phyloP scores from a whole-genome alignment of 2,329 filamentous ascomycete species.

The Cladosporium sp. region DNA sequence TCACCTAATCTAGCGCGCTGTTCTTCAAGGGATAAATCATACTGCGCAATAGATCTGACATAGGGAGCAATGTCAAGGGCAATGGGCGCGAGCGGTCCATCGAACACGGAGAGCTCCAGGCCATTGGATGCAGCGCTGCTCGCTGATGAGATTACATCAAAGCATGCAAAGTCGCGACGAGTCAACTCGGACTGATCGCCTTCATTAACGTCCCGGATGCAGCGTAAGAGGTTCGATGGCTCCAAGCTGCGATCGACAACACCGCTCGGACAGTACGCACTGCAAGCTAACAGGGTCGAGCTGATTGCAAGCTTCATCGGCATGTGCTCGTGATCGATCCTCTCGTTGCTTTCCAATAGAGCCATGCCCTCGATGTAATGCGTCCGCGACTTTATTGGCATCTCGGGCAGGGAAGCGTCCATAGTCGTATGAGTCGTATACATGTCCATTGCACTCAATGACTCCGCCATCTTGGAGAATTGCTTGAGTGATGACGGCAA shows the following conservation, averaged over 20 bases:
- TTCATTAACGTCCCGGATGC: conserved; percentile 26
- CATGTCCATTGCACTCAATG: conserved; percentile 68
- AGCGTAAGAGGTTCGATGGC: not conserved
- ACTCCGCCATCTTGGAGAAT: conserved; percentile 58
- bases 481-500: conserved; percentile 45
- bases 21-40: conserved; percentile 70
- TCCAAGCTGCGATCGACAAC: not conserved
- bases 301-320: conserved; percentile 25
- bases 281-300: not conserved
- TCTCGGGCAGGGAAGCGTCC: conserved; percentile 65
- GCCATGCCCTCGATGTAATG: conserved; percentile 58
- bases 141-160: conserved; percentile 54
- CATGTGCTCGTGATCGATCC: conserved; percentile 48
- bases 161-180: conserved; percentile 48
- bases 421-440: conserved; percentile 56
- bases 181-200: conserved; percentile 28
- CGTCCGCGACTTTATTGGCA: conserved; percentile 55
- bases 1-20: conserved; percentile 65
- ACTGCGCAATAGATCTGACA: conserved; percentile 79
- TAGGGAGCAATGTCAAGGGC: conserved; percentile 82
- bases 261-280: not conserved
- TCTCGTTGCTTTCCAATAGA: conserved; percentile 56
- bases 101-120: conserved; percentile 73
- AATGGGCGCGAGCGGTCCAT: conserved; percentile 68
- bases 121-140: conserved; percentile 39